Percentiles rank a stretch among this genome's conserved stretches.
phyloP scores from a whole-genome alignment of 139 green algal genomes.

The Medakamo hakoo region DNA sequence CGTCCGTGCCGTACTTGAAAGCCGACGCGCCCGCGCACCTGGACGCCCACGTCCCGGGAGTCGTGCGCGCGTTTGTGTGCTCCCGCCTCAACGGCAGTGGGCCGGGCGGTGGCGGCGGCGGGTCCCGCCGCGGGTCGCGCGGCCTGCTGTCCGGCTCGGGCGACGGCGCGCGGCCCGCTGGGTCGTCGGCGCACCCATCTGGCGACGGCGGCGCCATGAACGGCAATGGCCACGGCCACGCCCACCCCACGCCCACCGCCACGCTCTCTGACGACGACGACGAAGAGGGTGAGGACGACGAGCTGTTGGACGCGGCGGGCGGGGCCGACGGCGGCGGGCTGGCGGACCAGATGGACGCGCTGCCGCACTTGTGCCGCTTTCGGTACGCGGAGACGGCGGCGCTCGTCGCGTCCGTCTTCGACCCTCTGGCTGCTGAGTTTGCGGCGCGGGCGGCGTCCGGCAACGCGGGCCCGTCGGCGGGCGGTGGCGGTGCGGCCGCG shows the following conservation, averaged over 20 bases:
- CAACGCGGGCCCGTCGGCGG: not conserved
- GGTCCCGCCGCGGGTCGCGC: too few species aligned
- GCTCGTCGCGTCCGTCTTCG: conserved; percentile 51
- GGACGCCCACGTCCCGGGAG: conserved; percentile 81
- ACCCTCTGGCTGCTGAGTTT: conserved; percentile 57
- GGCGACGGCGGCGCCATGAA: not conserved
- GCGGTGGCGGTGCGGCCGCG: not conserved
- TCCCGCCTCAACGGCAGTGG: conserved; percentile 20
- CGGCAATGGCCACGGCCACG: too few species aligned
- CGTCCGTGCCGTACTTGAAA: conserved; percentile 85
- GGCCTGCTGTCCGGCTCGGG: too few species aligned
- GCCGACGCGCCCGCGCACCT: conserved; percentile 76
- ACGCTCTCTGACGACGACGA: too few species aligned
- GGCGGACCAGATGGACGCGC: conserved; percentile 24
- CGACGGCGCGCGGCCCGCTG: too few species aligned
- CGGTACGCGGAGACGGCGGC: conserved; percentile 70
- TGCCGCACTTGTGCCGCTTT: conserved; percentile 58
- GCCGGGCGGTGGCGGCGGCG: not conserved
- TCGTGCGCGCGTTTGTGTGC: conserved; percentile 82
- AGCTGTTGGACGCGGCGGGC: not conserved
- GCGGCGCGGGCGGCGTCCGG: conserved; percentile 4
- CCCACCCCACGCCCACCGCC: too few species aligned
- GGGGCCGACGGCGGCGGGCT: not conserved
- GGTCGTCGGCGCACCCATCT: not conserved
- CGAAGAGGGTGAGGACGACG: too few species aligned